Conservation (phyloP, 2,329 filamentous ascomycete species). For the Penicillium brevicompactum region DNA sequence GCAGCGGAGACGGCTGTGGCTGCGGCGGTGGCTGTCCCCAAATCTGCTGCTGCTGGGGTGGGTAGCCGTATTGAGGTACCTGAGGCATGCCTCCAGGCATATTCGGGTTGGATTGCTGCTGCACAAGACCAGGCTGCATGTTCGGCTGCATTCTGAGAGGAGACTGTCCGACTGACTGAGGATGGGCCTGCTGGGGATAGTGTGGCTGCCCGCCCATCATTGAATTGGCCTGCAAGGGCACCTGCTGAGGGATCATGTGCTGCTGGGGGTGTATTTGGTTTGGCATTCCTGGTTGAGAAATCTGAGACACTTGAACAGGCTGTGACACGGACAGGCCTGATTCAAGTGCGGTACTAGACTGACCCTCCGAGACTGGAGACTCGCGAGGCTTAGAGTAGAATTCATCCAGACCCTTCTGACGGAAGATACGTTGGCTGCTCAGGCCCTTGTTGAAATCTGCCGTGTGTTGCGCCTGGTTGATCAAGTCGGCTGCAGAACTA, state of each 20-base stretch:
- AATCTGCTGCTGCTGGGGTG: constrained; percentile 64
- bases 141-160: constrained; percentile 70
- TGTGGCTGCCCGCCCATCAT: constrained; percentile 56
- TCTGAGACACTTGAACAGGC: constrained; percentile 42
- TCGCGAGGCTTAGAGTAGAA: constrained; percentile 85
- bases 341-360: constrained; percentile 35
- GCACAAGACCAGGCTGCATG: constrained; percentile 63
- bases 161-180: constrained; percentile 72
- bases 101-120: constrained; percentile 63
- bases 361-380: constrained; percentile 58
- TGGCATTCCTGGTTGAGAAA: constrained; percentile 36
- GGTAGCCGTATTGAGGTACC: constrained; percentile 56
- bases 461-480: constrained; percentile 83
- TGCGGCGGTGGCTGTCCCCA: constrained; percentile 67
- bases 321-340: constrained; percentile 40
- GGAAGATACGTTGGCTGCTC: constrained; percentile 76
- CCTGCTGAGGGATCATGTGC: constrained; percentile 44
- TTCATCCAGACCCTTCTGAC: constrained; percentile 76
- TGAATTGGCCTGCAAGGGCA: constrained; percentile 23
- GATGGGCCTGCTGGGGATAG: constrained; percentile 72
- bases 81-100: constrained; percentile 55
- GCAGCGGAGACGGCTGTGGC: constrained; percentile 62
- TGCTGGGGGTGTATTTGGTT: constrained; percentile 35
- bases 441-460: constrained; percentile 88
- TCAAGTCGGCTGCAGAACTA: constrained; percentile 73